Base-by-base conservation (phyloP, 192 early-diverging fungal genomes). In the Dimargaris verticillata region DNA sequence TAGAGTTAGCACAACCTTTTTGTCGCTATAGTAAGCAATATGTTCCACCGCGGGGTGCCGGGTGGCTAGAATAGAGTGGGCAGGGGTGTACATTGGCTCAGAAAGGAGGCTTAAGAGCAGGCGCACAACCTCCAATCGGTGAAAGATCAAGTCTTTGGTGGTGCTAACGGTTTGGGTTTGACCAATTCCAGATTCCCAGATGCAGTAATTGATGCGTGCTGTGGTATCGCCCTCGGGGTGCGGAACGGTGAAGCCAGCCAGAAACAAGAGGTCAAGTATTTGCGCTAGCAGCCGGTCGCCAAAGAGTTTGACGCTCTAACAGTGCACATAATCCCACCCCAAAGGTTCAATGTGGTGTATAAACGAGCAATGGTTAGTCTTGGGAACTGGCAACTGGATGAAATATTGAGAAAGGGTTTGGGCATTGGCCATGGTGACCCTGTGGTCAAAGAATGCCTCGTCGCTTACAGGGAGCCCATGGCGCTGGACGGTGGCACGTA, bases 21-120 rank as follows among this genome's bases (percentile, higher is more conserved):
- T 72, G 69, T 75, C 72, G 17, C 66, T 33, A 60, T 72, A 70
- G 62, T 72, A 75, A 14, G 70, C 68, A 17, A 75, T 45, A 12
- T 42, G 47, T 24, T 67, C 68, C 64, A 75, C 45, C 5, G 71
- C 70, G 44, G 48, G 61, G 62, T 72, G 72, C 0, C 68, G 66
- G 24, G 64, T 28, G 1, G 65, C 57, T 4, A 59, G 63, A 33
- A 58, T 58, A 4, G 12, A 43, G 18, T 67, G 70, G 33, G 70
- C 68, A 26, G 81, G 63, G 22, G 76, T 70, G 70, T 95, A 95
- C 78, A 95, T 86, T 6, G 84, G 80, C 64, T 78, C 74, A 5
- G 91, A 92, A 60, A 91, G 72, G 11, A 95, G 63, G 0, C 85
- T 83, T 0, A 89, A 66, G 2, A 95, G 70, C 15, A 95, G 73